Evolutionary conservation across 108 stramenopile genomes (phyloP), one percentile per base, ranked within the genome.

Genomic region (Mediolabrus comicus): DNA sequence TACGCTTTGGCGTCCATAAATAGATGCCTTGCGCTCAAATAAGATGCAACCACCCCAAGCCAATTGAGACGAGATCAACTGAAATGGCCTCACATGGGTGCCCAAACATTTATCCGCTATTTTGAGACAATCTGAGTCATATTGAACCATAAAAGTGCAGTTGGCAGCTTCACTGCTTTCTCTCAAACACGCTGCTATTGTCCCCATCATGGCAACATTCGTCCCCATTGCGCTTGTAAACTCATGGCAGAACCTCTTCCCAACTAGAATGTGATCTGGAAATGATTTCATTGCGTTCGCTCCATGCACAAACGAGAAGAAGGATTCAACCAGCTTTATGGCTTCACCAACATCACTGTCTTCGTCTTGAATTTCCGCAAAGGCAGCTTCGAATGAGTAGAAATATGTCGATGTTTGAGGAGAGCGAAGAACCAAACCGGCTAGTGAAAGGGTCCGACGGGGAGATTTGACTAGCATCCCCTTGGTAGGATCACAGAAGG

Each of bases 1-100:
- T 12, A 65, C 79, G 13, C 73, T 75, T 0, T 52, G 34, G 11
- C 36, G 26, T 51, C 29, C 26, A 14, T 38, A 59, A 51, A 29
- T 29, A 38, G 41, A 25, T 4, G 54, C 59, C 36, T 71, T 71
- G 10, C 79, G 69, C 62, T 80, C 79, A 26, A 46, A 80, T 6
- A 54, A 53, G 64, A 80, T 65, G 26, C 69, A 70, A 17, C 69
- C 73, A 16, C 79, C 79, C 79, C 79, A 80, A 1, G 79, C 79
- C n/a, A 31, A 13, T 12, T 38, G 53, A 5, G 69, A 28, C 3
- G 59, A 30, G 49, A 80, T 59, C 6, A 76, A 17, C 27, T 75
- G 68, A 0, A 71, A 39, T 16, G 10, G 31, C 4, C 3, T 5
- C 0, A 71, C 51, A 16, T 14, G 4, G 31, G 35, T 39, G 17